A percentile compares a stretch with the other conserved stretches of the same genome.
These are phyloP conservation scores for Aspergillus sp. DNA, from an alignment of 2,329 filamentous ascomycete species.

Conservation along the genomic window DNA sequence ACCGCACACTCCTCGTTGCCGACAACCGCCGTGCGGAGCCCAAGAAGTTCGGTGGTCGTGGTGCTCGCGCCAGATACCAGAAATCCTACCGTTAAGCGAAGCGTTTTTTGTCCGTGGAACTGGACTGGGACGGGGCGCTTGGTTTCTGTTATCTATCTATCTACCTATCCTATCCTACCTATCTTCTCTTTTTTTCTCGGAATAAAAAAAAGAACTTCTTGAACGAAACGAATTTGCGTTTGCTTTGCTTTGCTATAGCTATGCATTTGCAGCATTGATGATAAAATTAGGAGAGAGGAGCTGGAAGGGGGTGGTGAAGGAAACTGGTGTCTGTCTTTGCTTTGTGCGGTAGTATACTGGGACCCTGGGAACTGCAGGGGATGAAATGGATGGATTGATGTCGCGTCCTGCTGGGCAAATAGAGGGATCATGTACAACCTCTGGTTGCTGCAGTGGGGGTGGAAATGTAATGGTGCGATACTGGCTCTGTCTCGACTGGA, in stretches of 20 bases:
- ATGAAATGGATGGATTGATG: background rate
- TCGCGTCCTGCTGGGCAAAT: constrained; percentile 16
- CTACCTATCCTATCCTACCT: background rate
- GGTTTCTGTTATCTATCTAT: constrained; percentile 18
- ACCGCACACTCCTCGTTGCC: constrained; percentile 95
- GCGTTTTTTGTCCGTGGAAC: constrained; percentile 5
- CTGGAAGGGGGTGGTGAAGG: constrained; percentile 7
- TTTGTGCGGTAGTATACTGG: constrained; percentile 13
- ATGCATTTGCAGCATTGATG: background rate
- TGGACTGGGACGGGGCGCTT: background rate
- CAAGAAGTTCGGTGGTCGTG: constrained; percentile 85
- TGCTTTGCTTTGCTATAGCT: background rate
- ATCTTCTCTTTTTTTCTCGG: constrained; percentile 2
- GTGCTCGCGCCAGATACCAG: constrained; percentile 96
- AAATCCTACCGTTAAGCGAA: constrained; percentile 92
- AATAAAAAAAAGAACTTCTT: constrained; percentile 3
- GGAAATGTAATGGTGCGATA: constrained; percentile 22
- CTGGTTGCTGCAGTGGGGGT: constrained; percentile 25
- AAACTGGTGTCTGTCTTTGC: constrained; percentile 15
- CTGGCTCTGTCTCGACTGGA: constrained; percentile 30
- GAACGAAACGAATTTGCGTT: background rate
- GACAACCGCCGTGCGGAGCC: constrained; percentile 99
- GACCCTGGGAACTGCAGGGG: constrained; percentile 13
- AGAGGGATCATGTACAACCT: constrained; percentile 16
- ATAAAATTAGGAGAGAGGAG: background rate